Evolutionary conservation across 2,329 filamentous ascomycete genomes (phyloP), one percentile per base, ranked within the genome.

Genomic region (Cytospora chrysosperma): DNA sequence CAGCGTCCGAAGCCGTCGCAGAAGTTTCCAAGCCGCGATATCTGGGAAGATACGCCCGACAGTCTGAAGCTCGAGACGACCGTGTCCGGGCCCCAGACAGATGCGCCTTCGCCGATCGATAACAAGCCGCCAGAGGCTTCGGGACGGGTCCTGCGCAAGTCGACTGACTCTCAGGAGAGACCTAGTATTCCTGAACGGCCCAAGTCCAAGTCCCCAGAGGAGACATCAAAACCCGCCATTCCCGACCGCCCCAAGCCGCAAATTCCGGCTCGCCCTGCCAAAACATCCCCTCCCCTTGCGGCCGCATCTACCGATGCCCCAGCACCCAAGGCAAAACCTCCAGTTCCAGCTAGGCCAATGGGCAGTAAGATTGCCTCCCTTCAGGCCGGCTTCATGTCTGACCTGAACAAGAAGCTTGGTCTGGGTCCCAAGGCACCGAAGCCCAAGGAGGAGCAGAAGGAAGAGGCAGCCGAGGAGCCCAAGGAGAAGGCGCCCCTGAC

Each of bases 21-120:
- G 58, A 87, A 92, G 15, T 98, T 98, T 74, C 94, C 94, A 0
- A 97, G 93, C 73, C 87, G 88, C 61, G 94, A 98, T 76, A 87
- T 97, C 50, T 97, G 94, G 94, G 94, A 98, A 77, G 94, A 98
- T 74, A 88, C 86, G 0, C 94, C 94, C 1, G 92, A 96, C 70
- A 94, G 91, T 71, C 84, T 91, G 63, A 84, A 90, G 67, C 83
- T 96, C 24, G 87, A 93, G 71, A 90, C 93, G 0, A 93, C 89
- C 0, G 88, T 96, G 56, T 81, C 75, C 50, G 81, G 75, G 27
- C 84, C 78, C 30, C 85, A 83, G 61, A 78, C 82, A 30, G 80
- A 83, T 66, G 76, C 75, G 27, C 75, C 73, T 30, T 75, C 78
- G 55, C 78, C 76, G 53, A 72, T 75, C 68, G 68, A 75, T 69